Conservation (phyloP, 2,329 filamentous ascomycete species). For the Colletotrichum sp. region DNA sequence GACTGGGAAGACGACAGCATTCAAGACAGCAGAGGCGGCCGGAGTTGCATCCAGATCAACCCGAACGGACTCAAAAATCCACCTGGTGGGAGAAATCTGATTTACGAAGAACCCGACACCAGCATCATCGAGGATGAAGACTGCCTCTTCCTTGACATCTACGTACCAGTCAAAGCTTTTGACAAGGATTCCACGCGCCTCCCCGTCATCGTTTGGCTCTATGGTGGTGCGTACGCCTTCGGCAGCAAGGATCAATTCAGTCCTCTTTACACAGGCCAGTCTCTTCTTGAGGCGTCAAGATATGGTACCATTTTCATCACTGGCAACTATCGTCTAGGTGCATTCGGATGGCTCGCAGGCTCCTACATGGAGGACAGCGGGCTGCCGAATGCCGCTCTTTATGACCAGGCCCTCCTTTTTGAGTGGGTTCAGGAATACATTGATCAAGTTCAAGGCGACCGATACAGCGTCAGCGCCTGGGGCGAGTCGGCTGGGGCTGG, state of each 20-base stretch:
- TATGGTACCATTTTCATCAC: conserved; percentile 49
- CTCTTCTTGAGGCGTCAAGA: conserved; percentile 35
- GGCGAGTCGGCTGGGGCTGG: conserved; percentile 57
- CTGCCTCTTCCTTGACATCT: conserved; percentile 56
- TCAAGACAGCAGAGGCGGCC: not conserved
- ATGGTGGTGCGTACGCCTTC: conserved; percentile 49
- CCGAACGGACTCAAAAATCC: not conserved
- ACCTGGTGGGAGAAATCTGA: not conserved
- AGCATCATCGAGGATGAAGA: conserved; percentile 36
- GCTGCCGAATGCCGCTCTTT: conserved; percentile 46
- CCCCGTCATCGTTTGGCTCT: conserved; percentile 51
- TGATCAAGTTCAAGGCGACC: conserved; percentile 49
- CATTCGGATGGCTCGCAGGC: conserved; percentile 52
- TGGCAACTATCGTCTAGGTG: conserved; percentile 54
- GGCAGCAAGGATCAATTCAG: conserved; percentile 43
- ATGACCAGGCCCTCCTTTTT: conserved; percentile 49
- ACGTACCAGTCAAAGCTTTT: conserved; percentile 47
- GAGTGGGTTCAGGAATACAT: conserved; percentile 56
- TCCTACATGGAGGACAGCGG: conserved; percentile 45
- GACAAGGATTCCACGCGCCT: conserved; percentile 37
- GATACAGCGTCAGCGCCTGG: conserved; percentile 48
- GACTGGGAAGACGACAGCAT: not conserved
- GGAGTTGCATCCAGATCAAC: not conserved
- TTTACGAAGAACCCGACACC: not conserved
- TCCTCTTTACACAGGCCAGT: conserved; percentile 42